Evolutionary conservation across 345 rosid genomes (phyloP).

Genomic region (Dipteronia sinensis): DNA sequence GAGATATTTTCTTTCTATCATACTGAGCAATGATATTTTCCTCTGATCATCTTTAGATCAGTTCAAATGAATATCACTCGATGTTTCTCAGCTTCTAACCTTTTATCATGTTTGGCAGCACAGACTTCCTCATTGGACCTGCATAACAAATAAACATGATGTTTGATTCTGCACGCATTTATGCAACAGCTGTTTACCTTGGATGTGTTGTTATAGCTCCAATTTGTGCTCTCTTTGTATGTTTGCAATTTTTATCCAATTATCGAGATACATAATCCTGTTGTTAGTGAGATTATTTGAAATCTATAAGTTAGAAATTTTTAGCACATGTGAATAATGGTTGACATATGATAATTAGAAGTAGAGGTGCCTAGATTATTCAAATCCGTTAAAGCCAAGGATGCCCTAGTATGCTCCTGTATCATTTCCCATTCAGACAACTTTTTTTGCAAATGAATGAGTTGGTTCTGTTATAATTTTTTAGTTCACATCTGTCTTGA

Average conservation of each 20-base stretch:
- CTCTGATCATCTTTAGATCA: not conserved
- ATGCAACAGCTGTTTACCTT: conserved; percentile 73
- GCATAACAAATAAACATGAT: conserved; percentile 78
- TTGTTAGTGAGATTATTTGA: not conserved
- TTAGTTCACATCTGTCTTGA: not conserved
- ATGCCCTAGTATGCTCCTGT: no score
- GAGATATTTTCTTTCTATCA: not conserved
- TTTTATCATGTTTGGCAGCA: conserved; percentile 67
- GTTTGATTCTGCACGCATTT: conserved; percentile 73
- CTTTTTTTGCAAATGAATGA: not conserved
- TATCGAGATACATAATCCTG: not conserved
- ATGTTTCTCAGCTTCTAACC: conserved; percentile 28
- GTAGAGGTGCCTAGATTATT: not conserved
- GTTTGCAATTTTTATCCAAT: conserved; percentile 22
- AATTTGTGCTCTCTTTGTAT: conserved; percentile 84
- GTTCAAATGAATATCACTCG: conserved; percentile 1
- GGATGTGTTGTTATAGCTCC: conserved; percentile 78
- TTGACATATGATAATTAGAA: not conserved
- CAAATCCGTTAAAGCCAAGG: not conserved
- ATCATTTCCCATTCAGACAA: no score
- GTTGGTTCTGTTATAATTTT: not conserved
- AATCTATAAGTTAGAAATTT: not conserved
- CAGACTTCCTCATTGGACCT: conserved; percentile 90
- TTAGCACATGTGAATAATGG: not conserved
- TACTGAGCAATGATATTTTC: conserved; percentile 1